Conservation (phyloP, 1,139 yeast genomes). For the Arxiozyma slooffiae region DNA sequence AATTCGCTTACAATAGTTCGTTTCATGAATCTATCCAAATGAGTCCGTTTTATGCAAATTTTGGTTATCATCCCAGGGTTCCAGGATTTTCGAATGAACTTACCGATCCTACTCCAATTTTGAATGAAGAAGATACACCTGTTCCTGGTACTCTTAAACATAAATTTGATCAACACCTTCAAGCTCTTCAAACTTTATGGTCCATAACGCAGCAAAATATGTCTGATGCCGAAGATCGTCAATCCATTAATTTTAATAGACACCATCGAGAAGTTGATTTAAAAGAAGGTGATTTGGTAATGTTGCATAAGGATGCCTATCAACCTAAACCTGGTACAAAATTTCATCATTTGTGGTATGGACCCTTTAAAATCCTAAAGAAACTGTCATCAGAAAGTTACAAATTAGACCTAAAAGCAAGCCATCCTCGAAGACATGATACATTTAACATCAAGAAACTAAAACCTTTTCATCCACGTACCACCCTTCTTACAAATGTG, state of each 20-base stretch:
- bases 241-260: not conserved
- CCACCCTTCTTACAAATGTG: no score
- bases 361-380: slow-evolving; percentile 1
- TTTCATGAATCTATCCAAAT: slow-evolving; percentile 4
- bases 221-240: slow-evolving; percentile 2
- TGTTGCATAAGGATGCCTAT: slow-evolving; percentile 1
- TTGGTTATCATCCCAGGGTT: slow-evolving; percentile 2
- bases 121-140: no score
- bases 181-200: not conserved
- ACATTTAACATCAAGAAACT: no score
- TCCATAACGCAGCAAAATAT: not conserved
- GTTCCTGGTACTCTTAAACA: no score
- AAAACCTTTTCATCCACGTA: no score
- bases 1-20: slow-evolving; percentile 2
- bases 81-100: slow-evolving; percentile 3
- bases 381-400: not conserved
- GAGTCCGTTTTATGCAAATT: slow-evolving; percentile 4
- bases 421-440: not conserved
- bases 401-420: not conserved
- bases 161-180: not conserved
- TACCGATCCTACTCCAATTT: not conserved
- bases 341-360: slow-evolving; percentile 4
- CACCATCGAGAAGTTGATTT: not conserved
- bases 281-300: not conserved
- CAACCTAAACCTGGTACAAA: not conserved